phyloP scores from a whole-genome alignment of 495 filamentous ascomycete species.

The Podospora conica region DNA sequence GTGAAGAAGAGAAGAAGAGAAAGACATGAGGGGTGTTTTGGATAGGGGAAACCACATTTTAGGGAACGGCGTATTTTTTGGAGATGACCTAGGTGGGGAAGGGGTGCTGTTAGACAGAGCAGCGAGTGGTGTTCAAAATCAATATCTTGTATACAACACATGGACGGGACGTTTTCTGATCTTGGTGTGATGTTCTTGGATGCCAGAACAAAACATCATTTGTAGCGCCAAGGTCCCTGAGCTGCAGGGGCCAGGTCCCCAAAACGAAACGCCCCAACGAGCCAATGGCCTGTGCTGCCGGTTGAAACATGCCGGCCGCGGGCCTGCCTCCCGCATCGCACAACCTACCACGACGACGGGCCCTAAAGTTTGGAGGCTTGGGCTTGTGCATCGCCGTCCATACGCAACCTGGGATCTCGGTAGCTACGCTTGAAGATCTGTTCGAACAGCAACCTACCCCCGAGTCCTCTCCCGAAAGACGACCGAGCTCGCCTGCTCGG shows the following conservation, averaged over 20 bases:
- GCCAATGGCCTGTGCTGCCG: neutral
- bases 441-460: neutral
- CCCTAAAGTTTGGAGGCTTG: neutral
- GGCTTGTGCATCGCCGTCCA: neutral
- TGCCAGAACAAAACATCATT: too few species aligned
- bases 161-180: neutral
- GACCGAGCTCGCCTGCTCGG: neutral
- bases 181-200: too few species aligned
- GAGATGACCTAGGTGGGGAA: neutral
- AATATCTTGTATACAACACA: neutral
- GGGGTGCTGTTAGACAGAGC: neutral
- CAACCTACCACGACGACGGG: neutral
- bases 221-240: conserved; percentile 1
- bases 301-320: neutral
- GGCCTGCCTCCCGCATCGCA: neutral
- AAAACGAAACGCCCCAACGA: neutral
- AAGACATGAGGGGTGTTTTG: neutral
- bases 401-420: neutral
- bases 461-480: neutral
- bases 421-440: neutral
- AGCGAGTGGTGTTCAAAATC: neutral
- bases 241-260: conserved; percentile 1
- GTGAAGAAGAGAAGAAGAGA: too few species aligned
- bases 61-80: neutral
- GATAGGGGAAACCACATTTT: neutral